A percentile compares a stretch with the other conserved stretches of the same genome.
These are phyloP conservation scores for Cyberlindnera misumaiensis DNA, from an alignment of 805 yeast genomes.

Conservation along the genomic window DNA sequence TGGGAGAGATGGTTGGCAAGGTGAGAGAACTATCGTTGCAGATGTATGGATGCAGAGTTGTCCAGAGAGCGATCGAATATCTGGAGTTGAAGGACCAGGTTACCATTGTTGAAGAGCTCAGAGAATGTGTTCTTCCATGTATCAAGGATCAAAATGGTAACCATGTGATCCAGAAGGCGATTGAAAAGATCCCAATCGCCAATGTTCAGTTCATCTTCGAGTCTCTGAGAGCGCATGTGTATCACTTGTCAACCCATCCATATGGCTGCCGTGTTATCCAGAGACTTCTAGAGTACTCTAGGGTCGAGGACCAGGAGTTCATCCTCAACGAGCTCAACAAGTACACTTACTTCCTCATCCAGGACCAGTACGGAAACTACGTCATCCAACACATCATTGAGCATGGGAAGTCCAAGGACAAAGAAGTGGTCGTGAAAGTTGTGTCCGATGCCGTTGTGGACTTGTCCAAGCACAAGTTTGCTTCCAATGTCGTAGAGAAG, in stretches of 20 bases:
- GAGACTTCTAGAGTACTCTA: slow-evolving; percentile 77
- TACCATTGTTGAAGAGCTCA: slow-evolving; percentile 62
- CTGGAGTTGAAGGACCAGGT: slow-evolving; percentile 59
- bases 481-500: slow-evolving; percentile 95
- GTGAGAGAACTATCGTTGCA: slow-evolving; percentile 75
- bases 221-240: slow-evolving; percentile 61
- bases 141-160: slow-evolving; percentile 97
- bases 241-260: slow-evolving; percentile 88
- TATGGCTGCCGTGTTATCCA: slow-evolving; percentile 98
- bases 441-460: slow-evolving; percentile 69
- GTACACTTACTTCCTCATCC: slow-evolving; percentile 69
- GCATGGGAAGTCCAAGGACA: slow-evolving; percentile 61
- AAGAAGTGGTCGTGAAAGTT: slow-evolving; percentile 54
- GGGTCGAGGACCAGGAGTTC: slow-evolving; percentile 52
- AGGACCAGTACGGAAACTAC: slow-evolving; percentile 96
- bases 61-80: slow-evolving; percentile 85
- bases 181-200: slow-evolving; percentile 75
- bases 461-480: slow-evolving; percentile 93
- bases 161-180: slow-evolving; percentile 93
- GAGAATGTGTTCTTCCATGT: slow-evolving; percentile 51
- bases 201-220: slow-evolving; percentile 65
- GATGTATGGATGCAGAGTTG: slow-evolving; percentile 97
- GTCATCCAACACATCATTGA: slow-evolving; percentile 94
- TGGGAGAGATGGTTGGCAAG: slow-evolving; percentile 66
- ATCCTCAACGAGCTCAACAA: slow-evolving; percentile 69